These are phyloP conservation scores for Vanderwaltozyma tropicalis DNA, from an alignment of 805 yeast genomes.

Conservation along the genomic window DNA sequence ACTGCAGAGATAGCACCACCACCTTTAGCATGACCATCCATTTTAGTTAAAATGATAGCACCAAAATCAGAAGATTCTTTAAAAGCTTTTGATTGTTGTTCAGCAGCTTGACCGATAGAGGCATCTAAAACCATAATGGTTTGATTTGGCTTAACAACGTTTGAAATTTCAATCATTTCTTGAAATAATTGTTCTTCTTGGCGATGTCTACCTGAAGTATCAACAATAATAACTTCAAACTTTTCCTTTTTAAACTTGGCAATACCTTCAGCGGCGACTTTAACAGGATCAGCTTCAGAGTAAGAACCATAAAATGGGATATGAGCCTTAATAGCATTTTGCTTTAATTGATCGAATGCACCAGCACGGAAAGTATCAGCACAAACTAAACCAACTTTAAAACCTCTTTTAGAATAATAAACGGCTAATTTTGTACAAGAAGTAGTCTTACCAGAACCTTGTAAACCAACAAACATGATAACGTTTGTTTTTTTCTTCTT, in stretches of 20 bases:
- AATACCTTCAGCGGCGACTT: constrained; percentile 86
- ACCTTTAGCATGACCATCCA: constrained; percentile 99
- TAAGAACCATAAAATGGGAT: constrained; percentile 94
- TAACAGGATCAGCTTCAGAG: constrained; percentile 91
- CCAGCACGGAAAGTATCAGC: constrained; percentile 99
- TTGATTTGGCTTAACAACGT: constrained; percentile 84
- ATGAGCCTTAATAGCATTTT: constrained; percentile 89
- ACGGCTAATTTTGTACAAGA: constrained; percentile 95
- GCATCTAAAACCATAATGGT: constrained; percentile 97
- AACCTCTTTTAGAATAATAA: constrained; percentile 85
- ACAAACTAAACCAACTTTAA: constrained; percentile 92
- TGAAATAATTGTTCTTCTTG: constrained; percentile 86
- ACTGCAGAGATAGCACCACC: constrained; percentile 99
- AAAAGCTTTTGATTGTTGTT: constrained; percentile 86
- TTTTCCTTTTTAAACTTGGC: constrained; percentile 81
- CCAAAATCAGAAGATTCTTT: constrained; percentile 91
- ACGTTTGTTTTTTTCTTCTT: constrained; percentile 71
- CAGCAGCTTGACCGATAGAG: constrained; percentile 97
- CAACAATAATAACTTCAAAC: constrained; percentile 89
- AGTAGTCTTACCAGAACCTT: constrained; percentile 98
- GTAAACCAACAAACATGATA: constrained; percentile 96
- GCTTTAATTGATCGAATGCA: constrained; percentile 96
- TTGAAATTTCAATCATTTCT: constrained; percentile 90
- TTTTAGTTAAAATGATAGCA: constrained; percentile 84
- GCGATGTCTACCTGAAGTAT: constrained; percentile 95